Conservation (phyloP, 495 filamentous ascomycete species). For the Aspergillus asperescens region DNA sequence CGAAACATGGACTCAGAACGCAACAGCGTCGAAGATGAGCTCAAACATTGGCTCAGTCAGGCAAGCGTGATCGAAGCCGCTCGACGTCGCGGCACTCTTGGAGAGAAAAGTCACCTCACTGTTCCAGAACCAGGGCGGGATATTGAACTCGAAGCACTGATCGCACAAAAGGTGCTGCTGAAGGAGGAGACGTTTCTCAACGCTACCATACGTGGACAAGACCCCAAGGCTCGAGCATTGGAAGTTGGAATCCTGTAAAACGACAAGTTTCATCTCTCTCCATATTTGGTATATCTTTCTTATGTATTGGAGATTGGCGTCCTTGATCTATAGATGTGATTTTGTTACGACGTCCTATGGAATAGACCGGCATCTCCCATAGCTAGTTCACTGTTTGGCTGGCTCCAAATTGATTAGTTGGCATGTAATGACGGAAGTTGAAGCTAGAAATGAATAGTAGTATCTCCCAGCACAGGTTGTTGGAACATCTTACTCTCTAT, state of each 20-base stretch:
- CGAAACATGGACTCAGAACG: conserved; percentile 36
- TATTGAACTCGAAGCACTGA: conserved; percentile 22
- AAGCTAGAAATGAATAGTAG: no score
- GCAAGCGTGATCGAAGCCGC: conserved; percentile 32
- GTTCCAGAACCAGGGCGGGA: conserved; percentile 37
- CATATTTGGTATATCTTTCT: conserved; percentile 9
- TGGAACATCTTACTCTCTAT: not conserved
- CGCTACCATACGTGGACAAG: conserved; percentile 47
- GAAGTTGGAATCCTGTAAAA: conserved; percentile 40
- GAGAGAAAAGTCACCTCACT: conserved; percentile 28
- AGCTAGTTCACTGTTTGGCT: conserved; percentile 6
- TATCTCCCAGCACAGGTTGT: no score
- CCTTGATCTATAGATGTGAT: not conserved
- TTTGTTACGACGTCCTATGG: not conserved
- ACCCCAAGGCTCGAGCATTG: conserved; percentile 46
- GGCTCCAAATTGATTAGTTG: conserved; percentile 9
- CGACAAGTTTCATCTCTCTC: not conserved
- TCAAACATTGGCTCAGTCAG: conserved; percentile 43
- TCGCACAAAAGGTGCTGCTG: conserved; percentile 29
- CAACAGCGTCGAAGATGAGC: conserved; percentile 40
- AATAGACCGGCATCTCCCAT: not conserved
- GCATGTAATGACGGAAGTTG: not conserved
- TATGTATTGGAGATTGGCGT: not conserved
- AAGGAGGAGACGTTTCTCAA: conserved; percentile 30
- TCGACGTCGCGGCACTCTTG: conserved; percentile 25